Evolutionary conservation across 306 rosid species (phyloP).

Genomic region (Medicago truncatula): MtrunA17r5.0-ANR NC_053046.1:11173001-11173500

Average conservation of each 20-base stretch:
- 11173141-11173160: conserved; percentile 9
- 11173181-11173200: conserved; percentile 40
- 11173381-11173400: background rate
- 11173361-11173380: background rate
- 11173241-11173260: background rate
- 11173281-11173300: conserved; percentile 8
- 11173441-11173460: too few species aligned
- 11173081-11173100: background rate
- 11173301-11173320: conserved; percentile 18
- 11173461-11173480: too few species aligned
- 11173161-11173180: conserved; percentile 14
- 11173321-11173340: background rate
- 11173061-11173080: background rate
- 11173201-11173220: conserved; percentile 9
- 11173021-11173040: background rate
- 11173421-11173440: background rate
- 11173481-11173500: too few species aligned
- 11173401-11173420: background rate
- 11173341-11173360: background rate
- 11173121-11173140: background rate
- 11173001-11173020: conserved; percentile 7
- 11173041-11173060: background rate
- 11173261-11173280: conserved; percentile 49
- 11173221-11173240: conserved; percentile 50
- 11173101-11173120: background rate